Percentiles rank a stretch among this genome's conserved stretches.
Evolutionary conservation across 2,329 filamentous ascomycete species (phyloP).

Genomic region (Byssochlamys sp.): DNA sequence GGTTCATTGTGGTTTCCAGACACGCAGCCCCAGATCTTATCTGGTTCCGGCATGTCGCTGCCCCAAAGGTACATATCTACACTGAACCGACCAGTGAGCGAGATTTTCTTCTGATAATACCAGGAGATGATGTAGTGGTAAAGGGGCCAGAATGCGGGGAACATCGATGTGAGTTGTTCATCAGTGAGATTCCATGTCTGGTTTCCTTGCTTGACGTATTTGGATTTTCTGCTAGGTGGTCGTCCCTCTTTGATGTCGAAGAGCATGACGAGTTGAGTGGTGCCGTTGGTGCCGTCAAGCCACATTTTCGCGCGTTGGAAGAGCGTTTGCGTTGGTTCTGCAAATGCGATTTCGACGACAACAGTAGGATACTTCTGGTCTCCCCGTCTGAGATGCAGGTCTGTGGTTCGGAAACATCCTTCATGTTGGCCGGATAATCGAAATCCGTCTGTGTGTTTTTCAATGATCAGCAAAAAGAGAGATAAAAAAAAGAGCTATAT

Average conservation of each 20-base stretch:
- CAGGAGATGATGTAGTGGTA: background rate
- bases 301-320: background rate
- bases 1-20: background rate
- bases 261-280: background rate
- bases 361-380: background rate
- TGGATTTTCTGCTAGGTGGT: background rate
- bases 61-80: background rate
- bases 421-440: background rate
- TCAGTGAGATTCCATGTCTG: background rate
- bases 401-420: background rate
- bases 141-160: background rate
- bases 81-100: background rate
- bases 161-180: background rate
- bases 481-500: too few relatives aligned
- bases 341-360: background rate
- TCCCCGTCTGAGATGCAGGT: background rate
- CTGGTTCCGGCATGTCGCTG: background rate
- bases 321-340: background rate
- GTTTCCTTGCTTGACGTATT: background rate
- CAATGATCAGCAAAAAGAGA: too few relatives aligned
- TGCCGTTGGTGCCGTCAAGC: background rate
- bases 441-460: background rate
- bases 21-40: background rate
- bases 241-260: background rate
- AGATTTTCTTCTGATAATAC: background rate